These are phyloP conservation scores for Venturia aucupariae DNA, from an alignment of 2,329 filamentous ascomycete genomes.

Conservation along the genomic window DNA sequence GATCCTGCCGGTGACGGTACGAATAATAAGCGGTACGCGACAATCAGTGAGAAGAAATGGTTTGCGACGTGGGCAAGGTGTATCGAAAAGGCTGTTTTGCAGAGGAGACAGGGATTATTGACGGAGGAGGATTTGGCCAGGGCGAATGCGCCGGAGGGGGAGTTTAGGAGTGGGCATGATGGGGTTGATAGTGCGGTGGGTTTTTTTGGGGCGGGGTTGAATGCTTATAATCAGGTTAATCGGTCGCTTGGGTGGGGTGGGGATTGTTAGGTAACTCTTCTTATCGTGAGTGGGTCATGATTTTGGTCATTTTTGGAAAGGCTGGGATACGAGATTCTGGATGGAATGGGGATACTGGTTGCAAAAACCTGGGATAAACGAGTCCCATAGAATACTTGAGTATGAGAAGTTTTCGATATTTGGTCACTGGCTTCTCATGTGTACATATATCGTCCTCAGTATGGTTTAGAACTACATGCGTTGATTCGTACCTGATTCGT, in stretches of 20 bases:
- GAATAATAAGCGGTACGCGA: slow-evolving; percentile 38
- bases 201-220: slow-evolving; percentile 13
- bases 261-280: no score
- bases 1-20: slow-evolving; percentile 21
- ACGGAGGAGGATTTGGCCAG: slow-evolving; percentile 12
- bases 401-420: no score
- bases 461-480: no score
- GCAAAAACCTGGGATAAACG: no score
- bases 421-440: no score
- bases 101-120: slow-evolving; percentile 42
- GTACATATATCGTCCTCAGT: no score
- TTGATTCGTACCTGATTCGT: no score
- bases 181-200: slow-evolving; percentile 10
- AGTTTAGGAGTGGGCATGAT: slow-evolving; percentile 5
- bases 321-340: no score
- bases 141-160: neutral
- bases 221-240: slow-evolving; percentile 12
- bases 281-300: no score
- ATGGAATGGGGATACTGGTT: no score
- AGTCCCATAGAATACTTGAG: no score
- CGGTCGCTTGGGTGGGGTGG: slow-evolving; percentile 15
- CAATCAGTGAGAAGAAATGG: slow-evolving; percentile 45
- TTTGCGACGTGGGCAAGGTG: slow-evolving; percentile 53
- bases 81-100: slow-evolving; percentile 50
- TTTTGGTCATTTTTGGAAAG: no score